These are phyloP conservation scores for Hypoxylon sp. DNA, from an alignment of 2,329 filamentous ascomycete species.

Conservation along the genomic window DNA sequence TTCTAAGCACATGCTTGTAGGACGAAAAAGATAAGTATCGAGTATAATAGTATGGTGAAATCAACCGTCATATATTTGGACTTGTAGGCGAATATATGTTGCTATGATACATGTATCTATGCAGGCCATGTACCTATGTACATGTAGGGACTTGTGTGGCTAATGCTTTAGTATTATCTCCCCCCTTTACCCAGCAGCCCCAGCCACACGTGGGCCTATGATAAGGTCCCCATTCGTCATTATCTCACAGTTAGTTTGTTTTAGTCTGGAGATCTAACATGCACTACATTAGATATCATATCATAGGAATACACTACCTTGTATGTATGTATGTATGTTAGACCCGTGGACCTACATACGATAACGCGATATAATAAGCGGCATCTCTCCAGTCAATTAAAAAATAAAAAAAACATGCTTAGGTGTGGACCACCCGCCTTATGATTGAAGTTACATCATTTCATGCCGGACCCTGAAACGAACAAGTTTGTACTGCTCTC, in stretches of 20 bases:
- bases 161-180: background rate
- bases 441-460: conserved; percentile 26
- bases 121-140: background rate
- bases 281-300: background rate
- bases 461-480: conserved; percentile 18
- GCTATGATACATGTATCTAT: too few species aligned
- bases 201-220: conserved; percentile 25
- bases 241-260: conserved; percentile 1
- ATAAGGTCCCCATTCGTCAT: conserved; percentile 27
- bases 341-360: background rate
- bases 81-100: too few species aligned
- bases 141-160: background rate
- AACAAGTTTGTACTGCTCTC: conserved; percentile 17
- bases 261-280: conserved; percentile 13
- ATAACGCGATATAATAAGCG: conserved; percentile 1
- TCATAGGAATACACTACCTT: background rate
- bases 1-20: too few species aligned
- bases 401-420: conserved; percentile 1
- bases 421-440: conserved; percentile 17
- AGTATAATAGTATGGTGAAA: too few species aligned
- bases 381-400: background rate
- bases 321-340: background rate
- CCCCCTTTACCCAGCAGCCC: too few species aligned
- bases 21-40: too few species aligned
- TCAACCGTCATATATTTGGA: too few species aligned